These are phyloP conservation scores for Coniferiporia weirii DNA, from an alignment of 1,284 basidiomycete genomes.

Conservation along the genomic window DNA sequence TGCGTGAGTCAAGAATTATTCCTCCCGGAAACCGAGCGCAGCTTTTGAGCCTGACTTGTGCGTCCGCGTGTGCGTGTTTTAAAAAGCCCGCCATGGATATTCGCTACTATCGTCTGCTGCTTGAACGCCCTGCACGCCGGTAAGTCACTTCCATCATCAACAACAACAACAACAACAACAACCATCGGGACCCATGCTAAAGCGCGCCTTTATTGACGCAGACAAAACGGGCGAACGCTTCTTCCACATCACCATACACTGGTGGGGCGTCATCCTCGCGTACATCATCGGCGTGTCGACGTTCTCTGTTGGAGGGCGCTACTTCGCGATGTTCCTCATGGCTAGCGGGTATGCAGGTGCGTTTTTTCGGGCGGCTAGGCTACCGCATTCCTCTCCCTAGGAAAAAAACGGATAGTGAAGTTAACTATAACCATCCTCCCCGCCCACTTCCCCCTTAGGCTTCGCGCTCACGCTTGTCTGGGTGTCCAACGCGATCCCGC, in stretches of 20 bases:
- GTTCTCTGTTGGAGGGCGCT: slow-evolving; percentile 48
- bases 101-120: slow-evolving; percentile 26
- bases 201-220: no score
- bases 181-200: no score
- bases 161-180: no score
- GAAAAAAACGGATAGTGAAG: no score
- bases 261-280: slow-evolving; percentile 58
- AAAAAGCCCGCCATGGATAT: slow-evolving; percentile 24
- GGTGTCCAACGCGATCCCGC: slow-evolving; percentile 57
- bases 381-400: no score
- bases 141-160: neutral
- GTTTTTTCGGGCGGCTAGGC: neutral
- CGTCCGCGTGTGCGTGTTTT: slow-evolving; percentile 13
- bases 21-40: neutral
- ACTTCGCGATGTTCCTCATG: slow-evolving; percentile 64
- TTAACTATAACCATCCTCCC: neutral
- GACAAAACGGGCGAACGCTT: slow-evolving; percentile 25
- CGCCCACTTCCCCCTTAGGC: neutral
- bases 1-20: slow-evolving; percentile 27
- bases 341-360: slow-evolving; percentile 28
- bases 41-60: no score
- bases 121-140: slow-evolving; percentile 36
- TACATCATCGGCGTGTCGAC: slow-evolving; percentile 60
- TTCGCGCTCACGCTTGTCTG: slow-evolving; percentile 58
- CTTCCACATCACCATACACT: slow-evolving; percentile 50